Evolutionary conservation across 192 early-diverging fungal genomes (phyloP).

Genomic region (Diversispora eburnea): DNA sequence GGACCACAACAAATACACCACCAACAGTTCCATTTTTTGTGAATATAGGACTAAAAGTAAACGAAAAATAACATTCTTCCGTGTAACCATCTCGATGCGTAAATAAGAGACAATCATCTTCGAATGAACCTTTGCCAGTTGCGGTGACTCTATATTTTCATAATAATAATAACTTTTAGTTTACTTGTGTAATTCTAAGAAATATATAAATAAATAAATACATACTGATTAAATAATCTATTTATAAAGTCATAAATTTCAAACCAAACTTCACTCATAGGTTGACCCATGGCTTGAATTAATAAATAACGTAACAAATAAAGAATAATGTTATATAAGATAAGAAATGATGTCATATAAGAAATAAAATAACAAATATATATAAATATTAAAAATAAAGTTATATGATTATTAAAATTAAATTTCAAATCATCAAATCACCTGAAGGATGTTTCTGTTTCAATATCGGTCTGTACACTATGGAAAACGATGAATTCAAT

Average conservation of each 20-base stretch:
- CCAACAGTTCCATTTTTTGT: conserved; percentile 30
- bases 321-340: neutral
- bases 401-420: neutral
- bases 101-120: conserved; percentile 6
- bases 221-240: conserved; percentile 33
- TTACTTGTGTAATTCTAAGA: neutral
- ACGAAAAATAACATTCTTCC: conserved; percentile 44
- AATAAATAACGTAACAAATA: neutral
- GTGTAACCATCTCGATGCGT: conserved; percentile 34
- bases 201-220: neutral
- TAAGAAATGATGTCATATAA: neutral
- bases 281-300: conserved; percentile 34
- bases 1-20: conserved; percentile 35
- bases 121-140: conserved; percentile 13
- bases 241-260: conserved; percentile 35
- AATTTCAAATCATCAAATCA: neutral
- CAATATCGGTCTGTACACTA: conserved; percentile 35
- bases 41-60: conserved; percentile 40
- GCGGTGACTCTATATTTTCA: conserved; percentile 4
- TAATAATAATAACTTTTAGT: neutral
- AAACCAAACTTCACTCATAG: conserved; percentile 31
- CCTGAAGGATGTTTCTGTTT: conserved; percentile 39
- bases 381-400: neutral
- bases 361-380: too few species aligned
- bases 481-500: neutral